Evolutionary conservation across 352 stramenopile genomes (phyloP).

Genomic region (Globisporangium carolinianum): DNA sequence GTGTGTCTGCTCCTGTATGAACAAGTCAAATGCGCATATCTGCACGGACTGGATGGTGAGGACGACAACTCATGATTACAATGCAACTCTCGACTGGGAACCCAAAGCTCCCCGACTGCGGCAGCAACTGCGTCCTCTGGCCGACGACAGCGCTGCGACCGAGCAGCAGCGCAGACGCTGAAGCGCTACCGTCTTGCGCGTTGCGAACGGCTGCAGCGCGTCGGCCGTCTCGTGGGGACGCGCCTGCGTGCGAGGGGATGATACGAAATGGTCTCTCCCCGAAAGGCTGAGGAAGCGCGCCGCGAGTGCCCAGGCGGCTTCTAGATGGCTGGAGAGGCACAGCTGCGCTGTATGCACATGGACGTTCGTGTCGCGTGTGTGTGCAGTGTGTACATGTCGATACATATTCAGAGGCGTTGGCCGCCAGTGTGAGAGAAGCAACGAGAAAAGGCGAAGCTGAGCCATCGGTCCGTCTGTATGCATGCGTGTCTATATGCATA

Average conservation of each 20-base stretch:
- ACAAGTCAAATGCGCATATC: too few species aligned
- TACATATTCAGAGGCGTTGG: background rate
- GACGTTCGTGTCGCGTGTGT: conserved; percentile 2
- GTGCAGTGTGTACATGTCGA: background rate
- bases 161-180: conserved; percentile 7
- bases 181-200: conserved; percentile 4
- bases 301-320: conserved; percentile 2
- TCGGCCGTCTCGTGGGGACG: background rate
- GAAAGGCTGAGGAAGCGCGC: conserved; percentile 9
- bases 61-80: conserved; percentile 6
- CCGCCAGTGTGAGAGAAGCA: conserved; percentile 23
- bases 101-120: background rate
- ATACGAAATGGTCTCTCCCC: conserved; percentile 8
- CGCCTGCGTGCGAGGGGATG: conserved; percentile 3
- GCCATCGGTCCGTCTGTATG: conserved; percentile 17
- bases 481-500: conserved; percentile 3
- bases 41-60: conserved; percentile 7
- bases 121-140: background rate
- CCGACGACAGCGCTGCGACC: background rate
- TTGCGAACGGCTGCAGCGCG: background rate
- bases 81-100: conserved; percentile 14
- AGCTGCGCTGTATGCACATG: background rate
- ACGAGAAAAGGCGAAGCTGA: conserved; percentile 73
- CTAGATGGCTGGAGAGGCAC: conserved; percentile 8
- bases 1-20: background rate